phyloP scores from a whole-genome alignment of 1,284 basidiomycete genomes.

The Leccinum cinnamomeum region DNA sequence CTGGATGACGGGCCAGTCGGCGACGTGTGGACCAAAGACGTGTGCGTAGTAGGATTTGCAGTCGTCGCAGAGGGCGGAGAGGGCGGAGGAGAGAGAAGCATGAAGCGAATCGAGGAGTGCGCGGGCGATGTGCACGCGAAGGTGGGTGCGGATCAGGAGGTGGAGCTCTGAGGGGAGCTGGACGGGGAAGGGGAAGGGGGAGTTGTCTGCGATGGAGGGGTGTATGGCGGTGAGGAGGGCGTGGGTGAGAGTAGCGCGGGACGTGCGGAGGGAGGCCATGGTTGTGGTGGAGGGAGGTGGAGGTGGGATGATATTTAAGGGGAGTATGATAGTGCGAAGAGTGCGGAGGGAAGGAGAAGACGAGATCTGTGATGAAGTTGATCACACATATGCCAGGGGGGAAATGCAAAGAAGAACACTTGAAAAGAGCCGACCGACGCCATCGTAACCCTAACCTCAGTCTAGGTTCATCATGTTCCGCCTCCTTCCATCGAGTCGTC shows the following conservation, averaged over 20 bases:
- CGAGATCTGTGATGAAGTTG: slow-evolving; percentile 7
- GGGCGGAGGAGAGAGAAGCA: slow-evolving; percentile 21
- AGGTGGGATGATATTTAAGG: slow-evolving; percentile 25
- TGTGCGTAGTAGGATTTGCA: slow-evolving; percentile 34
- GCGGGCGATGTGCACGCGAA: slow-evolving; percentile 25
- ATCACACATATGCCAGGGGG: background rate
- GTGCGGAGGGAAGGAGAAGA: slow-evolving; percentile 26
- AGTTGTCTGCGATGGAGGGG: slow-evolving; percentile 31
- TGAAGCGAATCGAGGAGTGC: slow-evolving; percentile 33
- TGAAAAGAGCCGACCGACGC: slow-evolving; percentile 15
- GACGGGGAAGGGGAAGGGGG: slow-evolving; percentile 25
- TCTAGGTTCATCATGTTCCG: slow-evolving; percentile 27
- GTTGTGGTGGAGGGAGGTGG: slow-evolving; percentile 4
- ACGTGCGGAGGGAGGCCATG: slow-evolving; percentile 33
- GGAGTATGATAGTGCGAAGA: slow-evolving; percentile 15
- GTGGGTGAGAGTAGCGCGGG: slow-evolving; percentile 44
- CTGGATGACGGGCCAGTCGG: slow-evolving; percentile 34
- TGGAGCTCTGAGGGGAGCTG: slow-evolving; percentile 51
- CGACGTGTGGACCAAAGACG: slow-evolving; percentile 34
- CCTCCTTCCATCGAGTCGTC: slow-evolving; percentile 6
- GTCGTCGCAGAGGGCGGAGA: slow-evolving; percentile 31
- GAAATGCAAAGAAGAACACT: slow-evolving; percentile 3
- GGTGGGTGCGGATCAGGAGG: slow-evolving; percentile 37
- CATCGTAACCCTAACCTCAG: slow-evolving; percentile 35
- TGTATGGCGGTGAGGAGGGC: slow-evolving; percentile 50